Conservation (phyloP, 1,284 basidiomycete species). For the Papiliotrema flavescens region DNA sequence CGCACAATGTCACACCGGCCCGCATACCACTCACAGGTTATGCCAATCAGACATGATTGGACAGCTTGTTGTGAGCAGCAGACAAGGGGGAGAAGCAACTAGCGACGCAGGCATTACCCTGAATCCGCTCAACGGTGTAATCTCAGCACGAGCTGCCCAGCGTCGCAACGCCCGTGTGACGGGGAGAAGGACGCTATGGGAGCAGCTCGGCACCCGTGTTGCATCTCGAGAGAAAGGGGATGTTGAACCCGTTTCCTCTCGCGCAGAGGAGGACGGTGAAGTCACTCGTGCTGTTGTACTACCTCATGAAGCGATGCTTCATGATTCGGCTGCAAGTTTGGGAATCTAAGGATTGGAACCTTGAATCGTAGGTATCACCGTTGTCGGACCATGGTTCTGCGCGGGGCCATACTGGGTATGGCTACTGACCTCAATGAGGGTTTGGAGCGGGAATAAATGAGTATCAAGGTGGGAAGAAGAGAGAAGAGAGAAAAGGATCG, state of each 20-base stretch:
- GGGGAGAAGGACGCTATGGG: not conserved
- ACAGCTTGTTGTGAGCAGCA: slow-evolving; percentile 23
- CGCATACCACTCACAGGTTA: slow-evolving; percentile 37
- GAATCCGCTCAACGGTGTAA: slow-evolving; percentile 52
- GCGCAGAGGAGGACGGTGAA: not conserved
- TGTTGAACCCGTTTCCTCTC: slow-evolving; percentile 1
- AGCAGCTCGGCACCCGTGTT: slow-evolving; percentile 47
- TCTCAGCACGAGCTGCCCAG: slow-evolving; percentile 41
- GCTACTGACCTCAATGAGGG: not conserved
- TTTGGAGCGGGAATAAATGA: not conserved
- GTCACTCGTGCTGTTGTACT: not conserved
- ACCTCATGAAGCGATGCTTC: not conserved
- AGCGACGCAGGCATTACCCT: slow-evolving; percentile 52
- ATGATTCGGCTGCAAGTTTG: not conserved
- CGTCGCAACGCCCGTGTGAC: not conserved
- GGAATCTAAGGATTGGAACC: not conserved
- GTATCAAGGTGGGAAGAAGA: not conserved
- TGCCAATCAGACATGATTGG: slow-evolving; percentile 39
- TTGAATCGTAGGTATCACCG: not conserved
- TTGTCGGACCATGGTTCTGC: not conserved
- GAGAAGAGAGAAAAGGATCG: not conserved
- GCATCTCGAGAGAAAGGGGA: slow-evolving; percentile 26
- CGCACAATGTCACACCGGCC: not conserved
- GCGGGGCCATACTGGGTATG: not conserved
- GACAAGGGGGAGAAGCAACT: slow-evolving; percentile 36